Evolutionary conservation across 139 green algal genomes (phyloP), one percentile per base, ranked within the genome.

Genomic region (Chlamydomonas eustigma): DNA sequence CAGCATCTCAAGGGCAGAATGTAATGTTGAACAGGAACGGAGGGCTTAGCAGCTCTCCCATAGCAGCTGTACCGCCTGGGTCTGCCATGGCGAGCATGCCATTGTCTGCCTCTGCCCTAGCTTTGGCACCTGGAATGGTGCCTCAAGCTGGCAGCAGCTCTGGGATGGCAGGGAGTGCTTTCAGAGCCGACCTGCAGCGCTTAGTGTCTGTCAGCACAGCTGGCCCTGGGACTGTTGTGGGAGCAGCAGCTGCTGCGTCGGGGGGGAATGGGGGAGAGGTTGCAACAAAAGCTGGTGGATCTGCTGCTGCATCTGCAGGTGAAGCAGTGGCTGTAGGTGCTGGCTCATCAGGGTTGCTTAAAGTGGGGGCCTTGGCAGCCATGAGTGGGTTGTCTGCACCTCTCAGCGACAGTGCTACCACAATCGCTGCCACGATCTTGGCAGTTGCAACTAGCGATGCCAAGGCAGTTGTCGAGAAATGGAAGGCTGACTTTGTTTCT

Each of bases 281-380:
- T n/a, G n/a, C n/a, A 24, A 63, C 22, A 63, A 18, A 24, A 24
- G 22, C 18, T 63, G 8, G 58, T 32, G 8, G 18, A 28, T 24
- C 6, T 70, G 58, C 58, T 70, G 58, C 58, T 35, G 25, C 28
- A 35, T 70, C 58, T 28, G 58, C 58, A 8, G 58, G 8, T 70
- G 58, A 5, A 18, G 28, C 22, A 24, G 58, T 24, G 24, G 58
- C n/a, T n/a, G n/a, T n/a, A n/a, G n/a, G n/a, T n/a, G n/a, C n/a
- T n/a, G n/a, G n/a, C n/a, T 32, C 58, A 22, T 8, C 25, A 28
- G 58, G 25, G 58, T 28, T 37, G 58, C 6, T 32, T 22, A 24
- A 28, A 22, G 6, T 6, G 6, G 25, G 58, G 58, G 6, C 24
- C 58, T 70, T 58, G 44, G 18, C 44, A 5, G 25, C 5, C 25